These are phyloP conservation scores for Daldinia concentrica DNA, from an alignment of 495 filamentous ascomycete species.

Conservation along the genomic window DNA sequence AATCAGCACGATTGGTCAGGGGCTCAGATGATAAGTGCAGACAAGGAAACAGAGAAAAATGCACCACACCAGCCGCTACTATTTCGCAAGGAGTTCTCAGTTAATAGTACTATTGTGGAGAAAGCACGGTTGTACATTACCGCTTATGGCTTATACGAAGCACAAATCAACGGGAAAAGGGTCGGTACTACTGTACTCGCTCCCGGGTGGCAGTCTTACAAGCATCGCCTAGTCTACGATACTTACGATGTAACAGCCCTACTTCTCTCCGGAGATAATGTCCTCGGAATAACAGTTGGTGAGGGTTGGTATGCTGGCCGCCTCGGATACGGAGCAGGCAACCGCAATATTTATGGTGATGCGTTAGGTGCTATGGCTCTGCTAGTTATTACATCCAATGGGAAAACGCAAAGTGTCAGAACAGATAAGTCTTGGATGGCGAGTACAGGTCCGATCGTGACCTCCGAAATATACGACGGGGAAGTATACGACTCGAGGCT, in stretches of 20 bases:
- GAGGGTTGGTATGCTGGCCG: slow-evolving; percentile 66
- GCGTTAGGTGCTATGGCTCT: slow-evolving; percentile 56
- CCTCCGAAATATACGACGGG: slow-evolving; percentile 64
- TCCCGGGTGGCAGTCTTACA: slow-evolving; percentile 65
- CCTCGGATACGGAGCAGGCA: slow-evolving; percentile 52
- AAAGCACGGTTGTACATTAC: slow-evolving; percentile 60
- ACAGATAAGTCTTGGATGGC: slow-evolving; percentile 59
- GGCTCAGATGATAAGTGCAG: slow-evolving; percentile 48
- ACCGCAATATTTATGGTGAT: slow-evolving; percentile 57
- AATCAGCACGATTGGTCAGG: slow-evolving; percentile 53
- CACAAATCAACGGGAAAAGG: slow-evolving; percentile 57
- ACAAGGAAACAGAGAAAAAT: slow-evolving; percentile 38
- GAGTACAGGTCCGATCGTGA: slow-evolving; percentile 52
- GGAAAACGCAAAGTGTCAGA: slow-evolving; percentile 39
- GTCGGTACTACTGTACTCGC: slow-evolving; percentile 57
- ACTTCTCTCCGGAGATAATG: slow-evolving; percentile 52
- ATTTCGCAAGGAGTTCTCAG: slow-evolving; percentile 42
- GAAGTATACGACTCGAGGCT: slow-evolving; percentile 57
- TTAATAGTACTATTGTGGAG: slow-evolving; percentile 9
- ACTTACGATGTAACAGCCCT: slow-evolving; percentile 59
- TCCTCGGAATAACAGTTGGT: slow-evolving; percentile 59
- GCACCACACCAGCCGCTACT: slow-evolving; percentile 36
- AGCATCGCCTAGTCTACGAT: slow-evolving; percentile 60
- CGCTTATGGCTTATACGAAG: slow-evolving; percentile 60
- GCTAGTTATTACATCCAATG: slow-evolving; percentile 45